Conservation (phyloP, 176 grass and related monocot genomes). For the Luzula sylvatica region DNA sequence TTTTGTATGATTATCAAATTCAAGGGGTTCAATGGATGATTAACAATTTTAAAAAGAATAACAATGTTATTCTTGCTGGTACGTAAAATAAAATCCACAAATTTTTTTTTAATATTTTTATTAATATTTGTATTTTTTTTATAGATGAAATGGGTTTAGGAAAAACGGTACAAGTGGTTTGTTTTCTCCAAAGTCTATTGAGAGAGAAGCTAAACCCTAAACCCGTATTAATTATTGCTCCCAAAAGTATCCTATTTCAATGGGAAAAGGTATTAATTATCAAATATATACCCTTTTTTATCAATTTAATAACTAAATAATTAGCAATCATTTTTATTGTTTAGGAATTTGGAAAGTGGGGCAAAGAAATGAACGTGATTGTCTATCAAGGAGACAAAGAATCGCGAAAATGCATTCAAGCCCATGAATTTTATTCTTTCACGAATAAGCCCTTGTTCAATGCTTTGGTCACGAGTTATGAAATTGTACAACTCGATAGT, state of each 20-base stretch:
- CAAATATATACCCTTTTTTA: neutral
- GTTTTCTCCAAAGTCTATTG: conserved; percentile 44
- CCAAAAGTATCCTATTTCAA: conserved; percentile 68
- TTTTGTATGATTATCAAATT: conserved; percentile 55
- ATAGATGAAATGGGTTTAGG: conserved; percentile 84
- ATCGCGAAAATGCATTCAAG: conserved; percentile 42
- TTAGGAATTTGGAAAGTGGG: conserved; percentile 59
- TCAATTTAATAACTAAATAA: neutral
- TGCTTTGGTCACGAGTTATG: conserved; percentile 66
- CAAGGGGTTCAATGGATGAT: conserved; percentile 68
- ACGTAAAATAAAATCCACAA: neutral
- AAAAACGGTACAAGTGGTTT: conserved; percentile 68
- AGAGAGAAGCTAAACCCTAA: conserved; percentile 20
- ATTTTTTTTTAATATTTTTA: neutral
- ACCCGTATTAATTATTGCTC: conserved; percentile 49
- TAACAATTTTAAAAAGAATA: conserved; percentile 38
- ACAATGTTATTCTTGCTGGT: conserved; percentile 65
- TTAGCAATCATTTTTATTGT: neutral
- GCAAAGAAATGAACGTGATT: conserved; percentile 40
- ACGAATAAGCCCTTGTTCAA: conserved; percentile 41
- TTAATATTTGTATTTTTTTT: neutral
- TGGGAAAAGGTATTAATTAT: conserved; percentile 65
- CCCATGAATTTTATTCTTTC: conserved; percentile 56
- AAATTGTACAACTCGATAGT: conserved; percentile 45
- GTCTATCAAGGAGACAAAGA: conserved; percentile 62